Evolutionary conservation across 441 rosid genomes (phyloP), one percentile per base, ranked within the genome.

Genomic region (Brassica hybrid): DNA sequence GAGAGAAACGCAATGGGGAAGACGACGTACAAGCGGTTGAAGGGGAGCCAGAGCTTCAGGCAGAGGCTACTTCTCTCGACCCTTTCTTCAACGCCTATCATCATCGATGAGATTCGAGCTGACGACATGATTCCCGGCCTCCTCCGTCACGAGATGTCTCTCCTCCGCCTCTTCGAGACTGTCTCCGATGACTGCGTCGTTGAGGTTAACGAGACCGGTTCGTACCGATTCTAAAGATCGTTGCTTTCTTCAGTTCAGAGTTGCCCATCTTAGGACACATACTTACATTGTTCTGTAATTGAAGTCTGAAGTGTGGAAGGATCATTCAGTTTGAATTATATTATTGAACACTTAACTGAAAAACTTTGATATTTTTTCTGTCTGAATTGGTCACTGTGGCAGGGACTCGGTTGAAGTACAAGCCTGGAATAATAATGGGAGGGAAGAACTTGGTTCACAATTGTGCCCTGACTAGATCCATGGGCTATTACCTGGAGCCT

Each of bases 401-500:
- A 94, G 98, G 97, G 5, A 91, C 93, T 2, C 84, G 81, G 71
- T 73, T 95, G 58, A 88, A 84, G 79, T 91, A 89, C 84, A 89
- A 90, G 81, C 97, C 96, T 17, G 97, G 97, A 79, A 83, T 81
- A 30, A 79, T 91, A 63, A 84, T 88, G 88, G 97, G 97, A 36
- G 96, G 97, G 74, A 95, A 83, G 74, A 79, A 86, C 59, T 77
- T 86, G 68, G 88, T 85, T 69, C 94, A 90, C 43, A 89, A 86
- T 76, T 93, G 98, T 69, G 90, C 91, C 17, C 72, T 86, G 76
- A 86, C 79, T 84, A 83, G 97, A 65, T 82, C 96, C 59, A 85
- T 95, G 65, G 97, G 98, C 7, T 95, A 90, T 83, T 95, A 87
- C 80, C 61, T 93, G 80, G 94, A 95, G 85, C 96, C 98, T 4